Evolutionary conservation across 2,329 filamentous ascomycete genomes (phyloP), one percentile per base, ranked within the genome.

Genomic region (Penicillium olsonii): DNA sequence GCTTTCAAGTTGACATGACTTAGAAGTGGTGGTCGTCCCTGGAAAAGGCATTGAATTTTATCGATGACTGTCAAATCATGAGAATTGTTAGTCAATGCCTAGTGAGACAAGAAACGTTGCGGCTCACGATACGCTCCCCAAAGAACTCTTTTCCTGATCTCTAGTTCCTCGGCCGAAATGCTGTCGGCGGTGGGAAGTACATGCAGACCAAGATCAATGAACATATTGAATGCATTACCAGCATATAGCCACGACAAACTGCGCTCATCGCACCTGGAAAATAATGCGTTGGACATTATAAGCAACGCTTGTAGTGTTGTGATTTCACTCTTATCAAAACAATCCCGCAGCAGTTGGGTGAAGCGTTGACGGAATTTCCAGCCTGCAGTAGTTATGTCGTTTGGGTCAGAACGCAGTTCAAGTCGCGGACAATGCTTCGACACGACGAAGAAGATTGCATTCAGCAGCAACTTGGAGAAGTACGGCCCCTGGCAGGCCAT

Each of bases 261-360:
- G 38, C 74, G 66, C 53, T 81, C 77, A 44, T 81, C 78, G 17
- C 79, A 74, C 11, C 76, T 65, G 0, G 78, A 73, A 50, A 81
- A 81, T 0, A 81, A 60, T 0, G 77, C 76, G 35, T 75, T 77
- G 0, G 75, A 74, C 72, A 82, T 78, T 2, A 80, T 68, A 0
- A 83, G 63, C 26, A 82, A 57, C 0, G 77, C 79, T 54, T 81
- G 78, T 4, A 82, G 78, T 0, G 79, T 82, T 0, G 79, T 80
- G 10, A 82, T 75, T 2, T 76, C 71, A 51, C 78, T 80, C 15
- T 69, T 69, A 31, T 79, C 78, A 2, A 81, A 63, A 2, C 70
- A 72, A 8, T 70, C 68, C 5, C 74, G 74, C 0, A 83, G 68
- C 0, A 82, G 59, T 33, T 77, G 73, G 1, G 70, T 68, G 1